Evolutionary conservation across 257 asterid genomes (phyloP).

Genomic region (Jaltomata sinuosa): DNA sequence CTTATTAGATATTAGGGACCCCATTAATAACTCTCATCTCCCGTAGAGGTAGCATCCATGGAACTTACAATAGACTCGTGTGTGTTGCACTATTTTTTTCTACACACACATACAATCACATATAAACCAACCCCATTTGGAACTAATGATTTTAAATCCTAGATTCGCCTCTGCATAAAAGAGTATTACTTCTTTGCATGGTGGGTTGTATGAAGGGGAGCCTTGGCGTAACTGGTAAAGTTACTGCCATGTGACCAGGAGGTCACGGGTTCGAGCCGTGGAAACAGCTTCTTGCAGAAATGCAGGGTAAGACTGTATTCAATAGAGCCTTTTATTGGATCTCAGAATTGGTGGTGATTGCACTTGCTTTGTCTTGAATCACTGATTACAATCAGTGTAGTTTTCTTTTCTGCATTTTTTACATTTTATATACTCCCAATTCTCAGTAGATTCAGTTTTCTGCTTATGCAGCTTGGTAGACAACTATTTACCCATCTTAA

Average conservation of each 20-base stretch:
- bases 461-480: constrained; percentile 76
- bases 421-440: neutral
- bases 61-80: neutral
- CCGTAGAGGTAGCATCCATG: neutral
- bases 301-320: too few relatives aligned
- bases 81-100: neutral
- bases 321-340: too few relatives aligned
- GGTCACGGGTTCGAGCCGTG: too few relatives aligned
- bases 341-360: neutral
- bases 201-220: too few relatives aligned
- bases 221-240: too few relatives aligned
- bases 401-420: neutral
- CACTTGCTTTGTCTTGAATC: neutral
- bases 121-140: neutral
- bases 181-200: neutral
- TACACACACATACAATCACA: neutral
- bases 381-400: neutral
- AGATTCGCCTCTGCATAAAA: neutral
- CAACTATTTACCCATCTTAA: constrained; percentile 74
- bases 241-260: too few relatives aligned
- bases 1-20: neutral
- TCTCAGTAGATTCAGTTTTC: neutral
- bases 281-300: too few relatives aligned
- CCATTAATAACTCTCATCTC: neutral
- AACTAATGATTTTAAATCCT: neutral